phyloP scores from a whole-genome alignment of 2,329 filamentous ascomycete genomes.

The Fusarium algeriense region DNA sequence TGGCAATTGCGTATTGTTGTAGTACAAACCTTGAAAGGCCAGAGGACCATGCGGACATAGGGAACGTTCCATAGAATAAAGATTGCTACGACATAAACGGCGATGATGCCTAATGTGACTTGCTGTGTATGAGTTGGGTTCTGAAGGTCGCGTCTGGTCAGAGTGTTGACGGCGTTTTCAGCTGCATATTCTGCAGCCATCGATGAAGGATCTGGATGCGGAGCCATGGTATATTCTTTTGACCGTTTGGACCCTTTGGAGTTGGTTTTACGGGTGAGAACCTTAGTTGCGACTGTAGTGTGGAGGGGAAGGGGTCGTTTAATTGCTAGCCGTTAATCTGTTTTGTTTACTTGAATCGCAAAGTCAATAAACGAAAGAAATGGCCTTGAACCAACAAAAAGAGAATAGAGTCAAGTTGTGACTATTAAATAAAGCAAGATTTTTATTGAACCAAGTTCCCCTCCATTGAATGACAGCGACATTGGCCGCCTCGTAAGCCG shows the following conservation, averaged over 20 bases:
- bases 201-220: constrained; percentile 34
- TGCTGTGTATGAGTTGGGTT: constrained; percentile 75
- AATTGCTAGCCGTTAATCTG: neutral
- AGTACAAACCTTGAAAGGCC: constrained; percentile 79
- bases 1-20: neutral
- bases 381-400: neutral
- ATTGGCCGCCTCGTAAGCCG: constrained; percentile 41
- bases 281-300: neutral
- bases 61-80: constrained; percentile 84
- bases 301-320: neutral
- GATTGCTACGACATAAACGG: constrained; percentile 77
- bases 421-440: neutral
- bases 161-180: constrained; percentile 31
- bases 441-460: neutral
- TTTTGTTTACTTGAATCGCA: constrained; percentile 11
- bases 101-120: constrained; percentile 78
- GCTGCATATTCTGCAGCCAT: constrained; percentile 20
- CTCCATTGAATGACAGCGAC: neutral
- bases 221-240: constrained; percentile 29
- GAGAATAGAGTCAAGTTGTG: neutral
- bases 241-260: neutral
- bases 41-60: constrained; percentile 78
- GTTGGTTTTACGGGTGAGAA: neutral
- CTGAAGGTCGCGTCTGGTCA: constrained; percentile 65
- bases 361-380: constrained; percentile 20